Base-by-base conservation (phyloP, 2,329 filamentous ascomycete genomes). In the Calonectria leucothoes region DNA sequence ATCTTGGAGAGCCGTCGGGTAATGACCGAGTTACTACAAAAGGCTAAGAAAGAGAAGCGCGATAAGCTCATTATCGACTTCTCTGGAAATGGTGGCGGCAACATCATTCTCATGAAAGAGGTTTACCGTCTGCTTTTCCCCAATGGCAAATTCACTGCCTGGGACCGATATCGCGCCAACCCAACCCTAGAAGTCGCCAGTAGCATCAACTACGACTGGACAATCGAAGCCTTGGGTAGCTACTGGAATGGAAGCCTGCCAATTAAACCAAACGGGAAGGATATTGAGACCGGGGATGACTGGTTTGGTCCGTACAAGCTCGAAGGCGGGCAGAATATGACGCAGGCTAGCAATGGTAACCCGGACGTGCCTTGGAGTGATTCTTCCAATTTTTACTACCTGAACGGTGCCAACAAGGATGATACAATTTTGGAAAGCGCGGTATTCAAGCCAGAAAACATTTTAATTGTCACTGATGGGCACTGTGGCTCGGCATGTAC, bases 51-150 rank as follows among this genome's bases (percentile, higher is more conserved):
- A 0, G 29, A 70, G 7, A 72, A 72, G 1, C 73, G 70, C 14
- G 70, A 65, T 29, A 91, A 90, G 80, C 84, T 94, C 8, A 86
- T 94, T 35, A 89, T 94, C 71, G 93, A 94, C 74, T 79, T 94
- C 6, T 87, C 89, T 6, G 86, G 85, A 2, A 94, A 94, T 75
- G 85, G 85, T 0, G 92, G 92, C 45, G 92, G 93, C 1, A 82
- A 82, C 55, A 79, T 90, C 15, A 77, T 84, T 8, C 84, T 86
- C 11, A 88, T 86, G 2, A 86, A 85, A 57, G 86, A 89, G 52
- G 77, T 88, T 1, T 92, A 92, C 79, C 82, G 82, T 14, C 80
- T 86, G 39, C 80, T 85, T 15, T 84, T 84, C 63, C 83, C 83
- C 3, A 14, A 39, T 39, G 63, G 63, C 14, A 35, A 52, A 25